Evolutionary conservation across 2,329 filamentous ascomycete genomes (phyloP).

Genomic region (Grosmannia serpens): DNA sequence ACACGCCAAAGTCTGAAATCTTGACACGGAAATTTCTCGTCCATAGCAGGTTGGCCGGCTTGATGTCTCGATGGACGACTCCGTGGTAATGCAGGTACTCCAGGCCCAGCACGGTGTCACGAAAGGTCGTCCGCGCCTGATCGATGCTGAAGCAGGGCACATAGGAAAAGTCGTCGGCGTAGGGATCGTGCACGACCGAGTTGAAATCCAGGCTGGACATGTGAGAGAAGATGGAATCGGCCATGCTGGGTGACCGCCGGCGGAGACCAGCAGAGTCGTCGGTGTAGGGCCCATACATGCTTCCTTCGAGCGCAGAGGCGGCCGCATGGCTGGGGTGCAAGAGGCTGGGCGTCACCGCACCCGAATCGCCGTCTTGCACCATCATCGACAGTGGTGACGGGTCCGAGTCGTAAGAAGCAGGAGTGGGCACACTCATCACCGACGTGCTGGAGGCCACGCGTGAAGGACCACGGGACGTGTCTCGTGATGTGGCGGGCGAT

Average conservation of each 20-base stretch:
- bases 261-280: conserved; percentile 43
- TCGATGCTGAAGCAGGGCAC: conserved; percentile 86
- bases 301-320: conserved; percentile 55
- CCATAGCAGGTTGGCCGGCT: conserved; percentile 82
- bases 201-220: conserved; percentile 55
- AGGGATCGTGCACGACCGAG: conserved; percentile 46
- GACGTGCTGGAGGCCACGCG: conserved; percentile 36
- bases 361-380: conserved; percentile 18
- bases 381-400: conserved; percentile 15
- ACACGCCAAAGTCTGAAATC: conserved; percentile 98
- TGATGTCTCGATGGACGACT: conserved; percentile 76
- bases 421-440: conserved; percentile 20
- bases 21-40: conserved; percentile 79
- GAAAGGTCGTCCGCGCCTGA: conserved; percentile 72
- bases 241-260: conserved; percentile 66
- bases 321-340: conserved; percentile 24
- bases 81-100: conserved; percentile 88
- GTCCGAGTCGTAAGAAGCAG: conserved; percentile 23
- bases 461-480: conserved; percentile 30
- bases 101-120: conserved; percentile 83
- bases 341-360: conserved; percentile 41
- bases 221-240: conserved; percentile 63
- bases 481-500: conserved; percentile 26
- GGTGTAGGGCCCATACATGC: conserved; percentile 62
- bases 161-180: conserved; percentile 82